Percentiles rank a stretch among this genome's conserved stretches.
Evolutionary conservation across 208 protist genomes (phyloP).

Genomic region (Leishmania gerbilli): DNA sequence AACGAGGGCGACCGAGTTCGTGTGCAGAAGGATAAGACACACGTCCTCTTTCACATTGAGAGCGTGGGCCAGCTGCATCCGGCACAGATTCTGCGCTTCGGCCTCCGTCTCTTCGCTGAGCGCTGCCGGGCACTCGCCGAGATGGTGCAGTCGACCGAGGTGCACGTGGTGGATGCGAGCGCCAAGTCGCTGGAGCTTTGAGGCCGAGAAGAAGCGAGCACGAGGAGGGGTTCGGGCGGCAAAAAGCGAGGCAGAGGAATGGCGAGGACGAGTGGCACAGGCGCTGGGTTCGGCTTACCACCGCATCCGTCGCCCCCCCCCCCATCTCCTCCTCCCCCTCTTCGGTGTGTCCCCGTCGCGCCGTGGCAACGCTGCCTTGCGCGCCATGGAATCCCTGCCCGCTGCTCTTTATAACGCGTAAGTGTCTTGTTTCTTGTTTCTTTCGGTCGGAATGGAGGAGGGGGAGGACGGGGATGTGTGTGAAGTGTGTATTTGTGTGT

Average conservation of each 20-base stretch:
- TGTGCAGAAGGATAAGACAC: constrained; percentile 87
- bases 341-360: not conserved
- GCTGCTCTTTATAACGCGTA: not conserved
- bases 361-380: not conserved
- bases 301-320: not conserved
- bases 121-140: constrained; percentile 69
- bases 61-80: constrained; percentile 84
- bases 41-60: constrained; percentile 88
- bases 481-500: not conserved
- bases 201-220: not conserved
- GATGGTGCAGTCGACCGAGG: constrained; percentile 75
- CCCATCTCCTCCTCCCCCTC: not conserved
- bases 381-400: not conserved
- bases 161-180: constrained; percentile 29
- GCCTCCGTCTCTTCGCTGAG: constrained; percentile 77
- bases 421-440: not conserved
- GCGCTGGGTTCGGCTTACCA: not conserved
- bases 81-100: constrained; percentile 69
- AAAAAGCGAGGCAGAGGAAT: not conserved
- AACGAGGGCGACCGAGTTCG: constrained; percentile 43
- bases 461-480: not conserved
- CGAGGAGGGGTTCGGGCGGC: not conserved
- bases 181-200: constrained; percentile 29
- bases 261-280: not conserved
- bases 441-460: not conserved